phyloP scores from a whole-genome alignment of 1,139 yeast species.

The Taphrina wiesneri region DNA sequence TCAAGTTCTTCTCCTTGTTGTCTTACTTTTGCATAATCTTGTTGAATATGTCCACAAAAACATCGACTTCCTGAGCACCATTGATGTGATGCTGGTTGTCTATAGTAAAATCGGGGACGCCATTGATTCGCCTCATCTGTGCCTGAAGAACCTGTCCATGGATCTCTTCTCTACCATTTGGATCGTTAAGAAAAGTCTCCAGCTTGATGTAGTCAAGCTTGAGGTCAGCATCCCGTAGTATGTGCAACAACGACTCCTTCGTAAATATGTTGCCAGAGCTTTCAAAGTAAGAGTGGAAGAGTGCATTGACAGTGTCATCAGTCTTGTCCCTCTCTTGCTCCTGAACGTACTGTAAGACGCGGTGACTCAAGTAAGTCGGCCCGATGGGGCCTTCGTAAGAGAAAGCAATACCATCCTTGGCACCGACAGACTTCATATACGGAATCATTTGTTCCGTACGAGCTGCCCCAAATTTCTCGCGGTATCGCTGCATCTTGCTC shows the following conservation, averaged over 20 bases:
- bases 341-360: slow-evolving; percentile 35
- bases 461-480: slow-evolving; percentile 36
- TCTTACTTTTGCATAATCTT: background rate
- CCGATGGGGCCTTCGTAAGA: slow-evolving; percentile 36
- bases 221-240: background rate
- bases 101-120: slow-evolving; percentile 39
- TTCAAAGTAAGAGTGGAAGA: slow-evolving; percentile 36
- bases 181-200: slow-evolving; percentile 26
- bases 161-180: slow-evolving; percentile 29
- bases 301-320: slow-evolving; percentile 36
- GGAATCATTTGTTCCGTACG: slow-evolving; percentile 33
- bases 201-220: slow-evolving; percentile 33
- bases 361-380: slow-evolving; percentile 36
- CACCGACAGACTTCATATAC: slow-evolving; percentile 34
- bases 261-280: slow-evolving; percentile 35
- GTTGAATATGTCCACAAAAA: slow-evolving; percentile 34
- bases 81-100: slow-evolving; percentile 32
- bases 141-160: slow-evolving; percentile 28
- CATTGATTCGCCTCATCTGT: slow-evolving; percentile 34
- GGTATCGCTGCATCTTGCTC: slow-evolving; percentile 17
- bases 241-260: background rate
- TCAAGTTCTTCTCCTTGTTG: too few relatives aligned
- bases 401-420: slow-evolving; percentile 35
- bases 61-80: slow-evolving; percentile 38
- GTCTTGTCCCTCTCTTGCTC: slow-evolving; percentile 34